Evolutionary conservation across 805 yeast genomes (phyloP).

Genomic region (Myxozyma udenii): DNA sequence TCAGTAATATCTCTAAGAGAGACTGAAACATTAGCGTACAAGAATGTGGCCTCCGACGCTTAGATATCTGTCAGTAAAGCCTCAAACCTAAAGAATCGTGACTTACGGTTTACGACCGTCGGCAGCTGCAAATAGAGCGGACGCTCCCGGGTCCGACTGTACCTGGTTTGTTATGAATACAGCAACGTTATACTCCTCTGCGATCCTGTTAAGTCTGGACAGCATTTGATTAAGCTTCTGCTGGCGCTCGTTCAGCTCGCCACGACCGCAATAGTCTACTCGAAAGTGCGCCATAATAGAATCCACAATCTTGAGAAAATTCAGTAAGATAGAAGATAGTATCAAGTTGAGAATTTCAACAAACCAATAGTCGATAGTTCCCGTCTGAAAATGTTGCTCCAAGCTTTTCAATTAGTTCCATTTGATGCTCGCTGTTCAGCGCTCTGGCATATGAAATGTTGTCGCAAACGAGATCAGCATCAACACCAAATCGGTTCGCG

Average conservation of each 20-base stretch:
- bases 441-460: slow-evolving; percentile 75
- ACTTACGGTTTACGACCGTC: slow-evolving; percentile 72
- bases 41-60: slow-evolving; percentile 75
- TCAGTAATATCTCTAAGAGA: background rate
- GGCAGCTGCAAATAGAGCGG: slow-evolving; percentile 72
- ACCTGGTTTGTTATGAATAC: slow-evolving; percentile 71
- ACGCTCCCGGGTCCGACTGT: slow-evolving; percentile 81
- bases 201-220: slow-evolving; percentile 53
- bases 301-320: slow-evolving; percentile 49
- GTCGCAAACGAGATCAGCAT: slow-evolving; percentile 55
- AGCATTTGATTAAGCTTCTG: slow-evolving; percentile 63
- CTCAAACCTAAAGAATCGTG: background rate
- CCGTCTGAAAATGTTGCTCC: slow-evolving; percentile 68
- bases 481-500: slow-evolving; percentile 65
- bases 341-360: too few species aligned
- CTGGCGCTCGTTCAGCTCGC: slow-evolving; percentile 73
- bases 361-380: slow-evolving; percentile 57
- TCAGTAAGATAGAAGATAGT: background rate
- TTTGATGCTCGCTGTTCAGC: slow-evolving; percentile 73
- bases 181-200: slow-evolving; percentile 76
- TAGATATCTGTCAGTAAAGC: slow-evolving; percentile 5
- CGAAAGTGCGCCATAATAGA: slow-evolving; percentile 77
- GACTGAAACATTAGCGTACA: slow-evolving; percentile 37
- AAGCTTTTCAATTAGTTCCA: slow-evolving; percentile 64
- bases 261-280: slow-evolving; percentile 76